phyloP scores from a whole-genome alignment of 108 stramenopile genomes.

The Nannochloropsis oceanica region DNA sequence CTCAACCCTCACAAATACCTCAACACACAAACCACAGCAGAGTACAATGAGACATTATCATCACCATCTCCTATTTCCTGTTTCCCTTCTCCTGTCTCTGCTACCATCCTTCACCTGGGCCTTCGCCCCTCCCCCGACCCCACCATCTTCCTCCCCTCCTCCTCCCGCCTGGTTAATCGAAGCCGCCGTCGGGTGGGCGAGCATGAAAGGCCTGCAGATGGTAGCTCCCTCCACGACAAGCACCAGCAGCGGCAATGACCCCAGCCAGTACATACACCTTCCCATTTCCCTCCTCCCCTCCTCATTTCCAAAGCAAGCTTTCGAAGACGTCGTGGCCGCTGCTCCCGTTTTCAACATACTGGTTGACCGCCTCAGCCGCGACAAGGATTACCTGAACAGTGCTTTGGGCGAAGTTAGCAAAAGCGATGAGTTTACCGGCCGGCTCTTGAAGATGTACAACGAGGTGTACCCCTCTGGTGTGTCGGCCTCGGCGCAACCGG shows the following conservation, averaged over 20 bases:
- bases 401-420: conserved; percentile 1
- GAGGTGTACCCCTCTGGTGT: conserved; percentile 18
- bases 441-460: conserved; percentile 56
- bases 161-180: not conserved
- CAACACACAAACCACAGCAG: too few relatives aligned
- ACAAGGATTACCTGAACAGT: conserved; percentile 49
- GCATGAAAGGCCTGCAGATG: conserved; percentile 18
- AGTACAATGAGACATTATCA: too few relatives aligned
- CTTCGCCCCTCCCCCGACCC: too few relatives aligned
- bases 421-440: conserved; percentile 68
- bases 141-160: not conserved
- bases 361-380: conserved; percentile 63
- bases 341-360: conserved; percentile 60
- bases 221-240: not conserved
- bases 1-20: too few relatives aligned
- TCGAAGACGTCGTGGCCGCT: conserved; percentile 23
- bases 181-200: conserved; percentile 15
- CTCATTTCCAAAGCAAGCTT: conserved; percentile 5
- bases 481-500: conserved; percentile 30
- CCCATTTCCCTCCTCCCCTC: not conserved
- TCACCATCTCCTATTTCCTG: too few relatives aligned
- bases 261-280: not conserved
- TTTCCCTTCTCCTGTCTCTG: too few relatives aligned
- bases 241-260: not conserved
- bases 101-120: too few relatives aligned